Evolutionary conservation across 345 rosid species (phyloP).

Genomic region (Microthlaspi erraticum): DNA sequence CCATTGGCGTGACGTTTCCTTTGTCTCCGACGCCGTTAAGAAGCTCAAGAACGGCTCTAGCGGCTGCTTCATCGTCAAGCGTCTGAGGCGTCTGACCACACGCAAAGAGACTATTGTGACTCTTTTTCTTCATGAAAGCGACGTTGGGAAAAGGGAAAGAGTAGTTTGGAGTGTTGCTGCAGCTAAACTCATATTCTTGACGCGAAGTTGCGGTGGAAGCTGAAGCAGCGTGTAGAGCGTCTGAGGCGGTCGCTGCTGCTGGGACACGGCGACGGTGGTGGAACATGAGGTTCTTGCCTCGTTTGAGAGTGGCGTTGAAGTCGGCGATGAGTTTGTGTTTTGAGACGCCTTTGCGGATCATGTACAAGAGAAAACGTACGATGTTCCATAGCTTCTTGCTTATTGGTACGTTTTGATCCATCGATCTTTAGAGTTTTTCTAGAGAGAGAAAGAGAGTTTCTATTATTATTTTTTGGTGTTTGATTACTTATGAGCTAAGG

Average conservation of each 20-base stretch:
- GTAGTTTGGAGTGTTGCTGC: slow-evolving; percentile 86
- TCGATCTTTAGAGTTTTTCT: slow-evolving; percentile 21
- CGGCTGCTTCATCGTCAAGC: slow-evolving; percentile 58
- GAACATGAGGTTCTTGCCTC: slow-evolving; percentile 81
- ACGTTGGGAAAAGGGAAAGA: slow-evolving; percentile 49
- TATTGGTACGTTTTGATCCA: slow-evolving; percentile 58
- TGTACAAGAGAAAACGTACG: slow-evolving; percentile 68
- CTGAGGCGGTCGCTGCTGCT: slow-evolving; percentile 16
- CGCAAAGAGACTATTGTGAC: slow-evolving; percentile 53
- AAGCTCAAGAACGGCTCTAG: slow-evolving; percentile 65
- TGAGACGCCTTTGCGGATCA: slow-evolving; percentile 70
- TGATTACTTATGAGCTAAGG: slow-evolving; percentile 47
- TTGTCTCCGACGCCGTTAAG: slow-evolving; percentile 46
- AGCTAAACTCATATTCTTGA: slow-evolving; percentile 89
- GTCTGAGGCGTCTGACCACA: slow-evolving; percentile 71
- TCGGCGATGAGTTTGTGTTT: slow-evolving; percentile 69
- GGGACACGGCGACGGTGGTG: slow-evolving; percentile 47
- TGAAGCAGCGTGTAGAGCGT: slow-evolving; percentile 17
- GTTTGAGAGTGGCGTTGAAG: slow-evolving; percentile 75
- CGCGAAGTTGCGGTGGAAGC: slow-evolving; percentile 48
- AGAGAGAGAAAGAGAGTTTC: slow-evolving; percentile 31
- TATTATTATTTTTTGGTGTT: slow-evolving; percentile 10
- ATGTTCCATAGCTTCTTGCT: slow-evolving; percentile 70
- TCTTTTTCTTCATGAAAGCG: slow-evolving; percentile 49
- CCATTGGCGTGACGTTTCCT: slow-evolving; percentile 44